These are phyloP conservation scores for Flammula alnicola DNA, from an alignment of 1,284 basidiomycete species.

Conservation along the genomic window DNA sequence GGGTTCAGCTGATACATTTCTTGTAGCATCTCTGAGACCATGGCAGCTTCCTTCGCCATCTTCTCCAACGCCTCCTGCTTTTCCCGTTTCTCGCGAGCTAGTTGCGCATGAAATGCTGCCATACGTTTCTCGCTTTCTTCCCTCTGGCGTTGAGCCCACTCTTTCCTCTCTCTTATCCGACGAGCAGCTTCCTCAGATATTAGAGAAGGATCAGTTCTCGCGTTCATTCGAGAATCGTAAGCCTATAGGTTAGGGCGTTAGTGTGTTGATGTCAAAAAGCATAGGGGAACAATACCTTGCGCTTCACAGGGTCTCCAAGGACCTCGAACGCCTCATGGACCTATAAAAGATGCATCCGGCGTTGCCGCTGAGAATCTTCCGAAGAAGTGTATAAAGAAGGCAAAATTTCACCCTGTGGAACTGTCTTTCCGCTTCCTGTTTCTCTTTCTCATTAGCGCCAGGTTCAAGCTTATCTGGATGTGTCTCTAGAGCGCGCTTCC, in stretches of 20 bases:
- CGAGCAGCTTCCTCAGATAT: conserved; percentile 47
- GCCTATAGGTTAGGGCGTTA: conserved; percentile 40
- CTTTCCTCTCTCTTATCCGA: conserved; percentile 60
- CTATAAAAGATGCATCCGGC: conserved; percentile 32
- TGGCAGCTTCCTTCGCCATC: conserved; percentile 26
- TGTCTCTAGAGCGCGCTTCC: conserved; percentile 61
- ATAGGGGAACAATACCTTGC: conserved; percentile 51
- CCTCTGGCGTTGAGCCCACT: conserved; percentile 60
- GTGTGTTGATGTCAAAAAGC: not conserved
- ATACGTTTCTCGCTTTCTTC: conserved; percentile 50
- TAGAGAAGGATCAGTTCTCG: conserved; percentile 31
- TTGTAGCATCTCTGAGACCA: conserved; percentile 52
- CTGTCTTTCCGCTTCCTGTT: conserved; percentile 52
- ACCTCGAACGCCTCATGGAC: conserved; percentile 61
- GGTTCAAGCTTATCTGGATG: conserved; percentile 69
- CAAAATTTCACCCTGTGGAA: conserved; percentile 46
- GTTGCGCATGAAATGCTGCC: conserved; percentile 38
- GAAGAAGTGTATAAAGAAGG: conserved; percentile 6
- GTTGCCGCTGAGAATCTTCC: conserved; percentile 15
- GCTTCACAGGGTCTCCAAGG: conserved; percentile 58
- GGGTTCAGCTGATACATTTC: conserved; percentile 59
- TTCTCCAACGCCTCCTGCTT: conserved; percentile 35
- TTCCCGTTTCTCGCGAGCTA: conserved; percentile 39
- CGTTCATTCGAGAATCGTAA: conserved; percentile 52
- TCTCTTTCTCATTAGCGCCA: conserved; percentile 48